Base-by-base conservation (phyloP, 176 grass and related monocot species). In the Miscanthus lutarioriparius region DNA sequence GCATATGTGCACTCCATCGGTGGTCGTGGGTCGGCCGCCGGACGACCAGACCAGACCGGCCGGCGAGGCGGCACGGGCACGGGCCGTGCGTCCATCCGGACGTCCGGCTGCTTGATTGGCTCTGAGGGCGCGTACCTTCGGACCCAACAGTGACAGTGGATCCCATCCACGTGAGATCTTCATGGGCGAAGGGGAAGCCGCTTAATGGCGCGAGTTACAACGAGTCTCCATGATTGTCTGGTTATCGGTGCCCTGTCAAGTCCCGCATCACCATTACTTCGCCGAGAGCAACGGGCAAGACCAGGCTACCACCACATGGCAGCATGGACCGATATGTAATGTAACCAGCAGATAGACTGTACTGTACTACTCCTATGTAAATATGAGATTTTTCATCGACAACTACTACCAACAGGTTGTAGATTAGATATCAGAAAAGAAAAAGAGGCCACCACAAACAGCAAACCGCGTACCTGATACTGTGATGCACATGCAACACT, bases 221-320 rank as follows among this genome's bases (percentile, higher is more conserved):
- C 51, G 11, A 69, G 79, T 80, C 82, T 85, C 82, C 87, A 89
- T 75, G 82, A 89, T 89, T 89, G 82, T 82, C 82, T 84, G 47
- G 87, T 80, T 80, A 75, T 61, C 76, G 75, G 47, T 70, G 82
- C 82, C 61, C 82, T 85, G 63, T 89, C 76, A 80, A 73, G 76
- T 84, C 87, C 66, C 69, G 38, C 76, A 70, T 85, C 87, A 47
- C 82, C 67, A 76, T 85, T 89, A 89, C 59, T 84, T 12, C 62
- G 7, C 25, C 65, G 70, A 80, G 69, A 67, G 87, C 87, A 89
- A 85, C 87, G 30, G 10, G 5, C 36, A 9, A 67, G 81, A 67
- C 68, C 36, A 22, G 44, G 25, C 71, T 30, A 49, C 14, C 54
- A 64, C 30, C 59, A 59, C 15, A 87, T 87, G 72, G 28, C 68